Evolutionary conservation across 1,284 basidiomycete genomes (phyloP).

Genomic region (Puccinia novopanici): DNA sequence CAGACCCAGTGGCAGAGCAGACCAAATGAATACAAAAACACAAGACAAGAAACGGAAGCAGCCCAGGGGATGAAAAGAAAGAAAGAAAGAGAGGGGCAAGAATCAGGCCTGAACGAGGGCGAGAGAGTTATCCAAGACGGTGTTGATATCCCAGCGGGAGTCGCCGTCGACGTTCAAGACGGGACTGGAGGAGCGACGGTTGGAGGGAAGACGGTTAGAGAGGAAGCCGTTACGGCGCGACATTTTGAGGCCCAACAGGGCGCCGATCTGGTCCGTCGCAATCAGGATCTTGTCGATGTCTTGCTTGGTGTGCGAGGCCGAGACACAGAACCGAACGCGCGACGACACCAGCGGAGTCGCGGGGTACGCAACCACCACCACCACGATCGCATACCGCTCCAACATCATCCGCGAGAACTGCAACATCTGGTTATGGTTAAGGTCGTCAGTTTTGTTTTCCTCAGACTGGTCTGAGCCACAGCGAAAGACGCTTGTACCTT

Average conservation of each 20-base stretch:
- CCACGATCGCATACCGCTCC: conserved; percentile 54
- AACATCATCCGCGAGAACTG: not conserved
- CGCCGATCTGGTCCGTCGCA: conserved; percentile 91
- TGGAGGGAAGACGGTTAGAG: not conserved
- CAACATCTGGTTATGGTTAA: not conserved
- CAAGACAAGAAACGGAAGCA: no score
- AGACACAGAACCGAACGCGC: conserved; percentile 90
- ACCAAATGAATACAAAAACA: no score
- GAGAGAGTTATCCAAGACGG: conserved; percentile 19
- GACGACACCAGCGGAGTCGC: conserved; percentile 87
- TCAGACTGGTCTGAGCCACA: not conserved
- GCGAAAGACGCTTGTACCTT: conserved; percentile 72
- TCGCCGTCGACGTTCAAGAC: conserved; percentile 9
- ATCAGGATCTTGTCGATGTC: conserved; percentile 84
- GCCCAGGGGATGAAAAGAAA: not conserved
- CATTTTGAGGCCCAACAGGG: conserved; percentile 72
- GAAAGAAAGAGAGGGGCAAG: not conserved
- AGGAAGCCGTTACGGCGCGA: conserved; percentile 63
- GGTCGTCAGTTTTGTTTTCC: not conserved
- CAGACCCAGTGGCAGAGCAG: no score
- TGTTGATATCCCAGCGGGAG: conserved; percentile 5
- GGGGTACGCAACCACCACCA: conserved; percentile 63
- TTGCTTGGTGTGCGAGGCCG: conserved; percentile 92
- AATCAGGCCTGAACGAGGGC: conserved; percentile 28
- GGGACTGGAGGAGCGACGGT: no score